Base-by-base conservation (phyloP, 805 yeast genomes). In the Kazachstania kunashirensis region DNA sequence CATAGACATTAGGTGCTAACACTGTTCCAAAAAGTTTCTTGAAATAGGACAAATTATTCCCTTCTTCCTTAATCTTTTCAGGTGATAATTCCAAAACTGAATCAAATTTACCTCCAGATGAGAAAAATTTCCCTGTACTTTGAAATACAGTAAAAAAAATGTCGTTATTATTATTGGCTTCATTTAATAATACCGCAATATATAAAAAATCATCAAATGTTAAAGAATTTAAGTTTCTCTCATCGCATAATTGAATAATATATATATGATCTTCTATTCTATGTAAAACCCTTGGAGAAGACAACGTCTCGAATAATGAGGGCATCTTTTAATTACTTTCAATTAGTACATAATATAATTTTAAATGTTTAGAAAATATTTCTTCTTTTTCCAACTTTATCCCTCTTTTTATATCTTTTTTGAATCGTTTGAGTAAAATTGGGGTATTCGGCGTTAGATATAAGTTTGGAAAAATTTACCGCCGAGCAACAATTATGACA, bases 71-170 rank as follows among this genome's bases (percentile, higher is more conserved):
- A 15, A 6, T 12, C 3, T 24, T 14, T 12, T 11, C 4, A 10
- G 21, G 11, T 7, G 21, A 29, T n/a, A 36, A 36, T 17, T 24
- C 40, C 7, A 29, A n/a, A 18, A 40, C 44, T 27, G 46, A 31
- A 31, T 45, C 36, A 41, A 47, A 39, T 42, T 84, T 79, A 23
- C 94, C 95, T 23, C 95, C 95, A 1, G 94, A 79, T 24, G 84
- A 75, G 58, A 84, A 85, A 53, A 72, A 81, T 40, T 77, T 65
- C 0, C 95, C 95, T 0, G 80, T 67, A 25, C 84, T 68, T 48
- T 75, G 78, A 28, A 85, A 55, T 32, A 82, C 62, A 0, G 95
- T 85, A 12, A 73, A 66, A 3, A 70, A 46, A 0, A 89, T 77
- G n/a, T 65, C 63, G 16, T 72, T 73, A 39, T 81, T 77, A 5